Conservation (phyloP, 2,329 filamentous ascomycete species). For the Aphanocladium album region DNA sequence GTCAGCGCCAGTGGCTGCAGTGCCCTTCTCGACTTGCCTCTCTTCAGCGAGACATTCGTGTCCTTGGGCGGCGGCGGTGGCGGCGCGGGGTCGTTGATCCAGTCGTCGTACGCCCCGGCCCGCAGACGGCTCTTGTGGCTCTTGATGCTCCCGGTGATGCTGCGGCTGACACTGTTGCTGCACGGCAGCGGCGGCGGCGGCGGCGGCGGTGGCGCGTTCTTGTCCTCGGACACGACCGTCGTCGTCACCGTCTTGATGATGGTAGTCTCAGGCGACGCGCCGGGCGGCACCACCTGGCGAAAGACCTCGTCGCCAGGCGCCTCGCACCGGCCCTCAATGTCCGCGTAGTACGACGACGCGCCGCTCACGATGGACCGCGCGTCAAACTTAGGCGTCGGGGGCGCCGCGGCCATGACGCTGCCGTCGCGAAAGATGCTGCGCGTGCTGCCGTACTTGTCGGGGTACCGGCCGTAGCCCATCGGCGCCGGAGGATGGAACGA, state of each 20-base stretch:
- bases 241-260: slow-evolving; percentile 11
- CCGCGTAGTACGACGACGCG: background rate
- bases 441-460: slow-evolving; percentile 9
- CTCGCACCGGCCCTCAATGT: slow-evolving; percentile 4
- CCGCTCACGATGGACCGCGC: background rate
- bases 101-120: background rate
- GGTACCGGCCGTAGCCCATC: background rate
- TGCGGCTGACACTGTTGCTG: background rate
- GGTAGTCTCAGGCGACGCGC: background rate
- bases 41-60: background rate
- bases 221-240: slow-evolving; percentile 4
- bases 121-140: background rate
- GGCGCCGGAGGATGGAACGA: background rate
- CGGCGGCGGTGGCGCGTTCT: background rate
- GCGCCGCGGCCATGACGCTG: background rate
- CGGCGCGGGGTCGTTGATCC: background rate
- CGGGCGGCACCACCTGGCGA: background rate
- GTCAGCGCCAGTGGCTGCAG: background rate
- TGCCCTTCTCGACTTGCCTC: background rate
- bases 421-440: slow-evolving; percentile 1
- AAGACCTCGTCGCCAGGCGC: background rate
- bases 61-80: background rate
- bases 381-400: background rate
- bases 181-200: background rate
- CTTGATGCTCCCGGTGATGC: background rate